Conservation (phyloP, 768 basidiomycete species). For the Tubosaeta sp. region DNA sequence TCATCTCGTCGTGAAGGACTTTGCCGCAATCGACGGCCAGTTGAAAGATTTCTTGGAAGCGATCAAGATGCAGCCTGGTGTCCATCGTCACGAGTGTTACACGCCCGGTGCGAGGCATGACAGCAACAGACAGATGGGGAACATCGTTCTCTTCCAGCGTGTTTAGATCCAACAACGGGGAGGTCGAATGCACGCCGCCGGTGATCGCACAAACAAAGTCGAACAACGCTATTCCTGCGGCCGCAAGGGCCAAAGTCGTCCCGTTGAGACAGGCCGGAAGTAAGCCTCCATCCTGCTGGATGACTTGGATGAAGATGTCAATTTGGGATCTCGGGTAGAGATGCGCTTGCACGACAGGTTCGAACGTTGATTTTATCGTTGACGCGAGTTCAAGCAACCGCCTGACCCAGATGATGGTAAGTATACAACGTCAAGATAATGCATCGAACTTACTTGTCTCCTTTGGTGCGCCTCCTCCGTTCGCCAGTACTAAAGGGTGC, state of each 20-base stretch:
- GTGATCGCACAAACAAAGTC: conserved; percentile 92
- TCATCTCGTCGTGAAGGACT: conserved; percentile 84
- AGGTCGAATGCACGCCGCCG: conserved; percentile 79
- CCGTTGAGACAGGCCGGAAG: conserved; percentile 92
- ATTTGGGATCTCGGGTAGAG: conserved; percentile 95
- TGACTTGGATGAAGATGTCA: conserved; percentile 87
- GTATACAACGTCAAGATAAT: background rate
- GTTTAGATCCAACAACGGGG: conserved; percentile 83
- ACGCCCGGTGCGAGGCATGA: conserved; percentile 82
- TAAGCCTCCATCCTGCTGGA: conserved; percentile 92
- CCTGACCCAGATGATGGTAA: conserved; percentile 37
- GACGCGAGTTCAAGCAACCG: conserved; percentile 84
- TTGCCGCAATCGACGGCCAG: conserved; percentile 74
- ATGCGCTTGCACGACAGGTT: conserved; percentile 86
- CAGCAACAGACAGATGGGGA: conserved; percentile 83
- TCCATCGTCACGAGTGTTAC: conserved; percentile 92
- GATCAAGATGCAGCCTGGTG: conserved; percentile 86
- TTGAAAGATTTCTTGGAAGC: conserved; percentile 85
- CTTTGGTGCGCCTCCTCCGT: conserved; percentile 66
- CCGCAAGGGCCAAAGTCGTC: conserved; percentile 86
- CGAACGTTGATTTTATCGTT: conserved; percentile 90
- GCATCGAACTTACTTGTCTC: conserved; percentile 72
- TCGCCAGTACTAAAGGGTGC: conserved; percentile 86
- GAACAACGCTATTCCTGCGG: conserved; percentile 83
- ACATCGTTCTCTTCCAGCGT: conserved; percentile 87